Evolutionary conservation across 2,329 filamentous ascomycete genomes (phyloP), one percentile per base, ranked within the genome.

Genomic region (Monosporascus sp.): DNA sequence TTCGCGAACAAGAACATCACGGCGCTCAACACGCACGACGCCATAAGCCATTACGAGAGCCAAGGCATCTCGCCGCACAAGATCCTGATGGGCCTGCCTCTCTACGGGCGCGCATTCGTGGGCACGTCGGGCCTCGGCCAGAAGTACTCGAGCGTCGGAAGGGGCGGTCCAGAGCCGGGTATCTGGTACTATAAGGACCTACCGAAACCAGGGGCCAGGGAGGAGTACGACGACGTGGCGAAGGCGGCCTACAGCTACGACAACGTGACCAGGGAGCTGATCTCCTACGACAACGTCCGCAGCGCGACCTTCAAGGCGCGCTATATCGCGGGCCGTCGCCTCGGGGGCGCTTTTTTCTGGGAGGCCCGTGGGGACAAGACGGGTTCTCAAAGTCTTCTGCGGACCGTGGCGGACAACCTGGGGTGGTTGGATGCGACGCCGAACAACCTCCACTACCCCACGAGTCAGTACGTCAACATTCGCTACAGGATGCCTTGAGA

Each of bases 311-410:
- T 72, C 58, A 95, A 94, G 74, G 80, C 80, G 1, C 66, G 74
- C 7, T 94, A 86, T 63, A 77, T 94, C 58, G 72, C 74, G 60
- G 63, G 72, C 20, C 75, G 76, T 51, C 74, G 79, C 0, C 78
- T 95, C 1, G 89, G 87, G 1, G 90, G 90, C 14, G 85, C 82
- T 0, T 89, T 94, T 76, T 95, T 88, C 80, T 96, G 90, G 90
- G 89, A 95, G 70, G 86, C 83, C 8, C 87, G 82, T 58, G 85
- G 83, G 14, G 90, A 95, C 63, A 73, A 69, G 59, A 60, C 56
- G 0, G 78, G 74, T 28, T 63, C 61, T 1, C 57, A 62, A n/a
- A 91, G 87, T 61, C 71, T 94, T 57, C 81, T 89, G n/a, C 67
- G 71, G n/a, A 77, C 77, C 8, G 64, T 81, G 56, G 75, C 77